Conservation (phyloP, 805 yeast genomes). For the Cyberlindnera xishuangbannaensis region DNA sequence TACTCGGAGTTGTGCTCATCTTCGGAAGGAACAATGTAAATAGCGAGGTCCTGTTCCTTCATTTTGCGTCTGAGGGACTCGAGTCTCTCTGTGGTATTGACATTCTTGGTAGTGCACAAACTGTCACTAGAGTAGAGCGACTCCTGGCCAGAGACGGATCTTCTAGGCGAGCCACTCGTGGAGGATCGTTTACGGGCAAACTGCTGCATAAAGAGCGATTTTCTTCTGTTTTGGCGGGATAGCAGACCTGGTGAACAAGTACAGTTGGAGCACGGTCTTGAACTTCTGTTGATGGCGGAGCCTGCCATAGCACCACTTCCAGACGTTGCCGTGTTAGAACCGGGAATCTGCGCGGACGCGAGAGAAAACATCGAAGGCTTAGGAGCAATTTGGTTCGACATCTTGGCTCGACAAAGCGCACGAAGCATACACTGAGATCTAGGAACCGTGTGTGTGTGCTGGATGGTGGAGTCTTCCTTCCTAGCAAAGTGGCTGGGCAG, state of each 20-base stretch:
- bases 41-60: constrained; percentile 56
- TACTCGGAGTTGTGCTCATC: constrained; percentile 95
- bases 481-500: no score
- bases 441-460: no score
- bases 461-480: no score
- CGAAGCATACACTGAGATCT: constrained; percentile 11
- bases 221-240: constrained; percentile 58
- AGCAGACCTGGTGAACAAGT: constrained; percentile 81
- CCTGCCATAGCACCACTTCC: constrained; percentile 9
- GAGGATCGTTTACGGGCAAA: constrained; percentile 28
- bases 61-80: constrained; percentile 56
- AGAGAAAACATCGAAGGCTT: constrained; percentile 40
- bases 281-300: constrained; percentile 23
- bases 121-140: constrained; percentile 35
- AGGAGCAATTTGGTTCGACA: constrained; percentile 29
- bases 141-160: constrained; percentile 24
- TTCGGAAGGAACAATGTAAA: constrained; percentile 78
- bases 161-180: constrained; percentile 18
- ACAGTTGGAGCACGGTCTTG: constrained; percentile 63
- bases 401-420: constrained; percentile 7
- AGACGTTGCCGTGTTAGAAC: constrained; percentile 5
- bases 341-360: constrained; percentile 22
- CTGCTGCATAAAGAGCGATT: constrained; percentile 45
- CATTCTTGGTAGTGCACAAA: constrained; percentile 34
- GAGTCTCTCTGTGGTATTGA: constrained; percentile 57